These are phyloP conservation scores for Euphorbia tirucalli DNA, from an alignment of 345 rosid species.

Conservation along the genomic window DNA sequence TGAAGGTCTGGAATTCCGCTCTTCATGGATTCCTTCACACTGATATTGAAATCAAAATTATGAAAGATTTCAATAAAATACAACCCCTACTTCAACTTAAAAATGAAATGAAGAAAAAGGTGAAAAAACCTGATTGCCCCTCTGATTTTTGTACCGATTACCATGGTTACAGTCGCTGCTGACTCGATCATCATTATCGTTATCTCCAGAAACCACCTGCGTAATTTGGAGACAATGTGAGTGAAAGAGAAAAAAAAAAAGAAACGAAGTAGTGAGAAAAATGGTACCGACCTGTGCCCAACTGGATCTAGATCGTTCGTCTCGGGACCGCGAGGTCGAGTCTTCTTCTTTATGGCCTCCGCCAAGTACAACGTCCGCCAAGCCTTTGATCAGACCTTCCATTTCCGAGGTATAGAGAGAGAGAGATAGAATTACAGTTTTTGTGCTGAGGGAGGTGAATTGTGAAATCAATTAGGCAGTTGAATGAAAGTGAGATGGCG, in stretches of 20 bases:
- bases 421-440: no score
- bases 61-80: neutral
- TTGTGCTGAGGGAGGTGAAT: neutral
- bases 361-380: conserved; percentile 57
- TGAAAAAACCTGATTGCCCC: conserved; percentile 35
- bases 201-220: conserved; percentile 77
- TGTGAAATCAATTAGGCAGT: neutral
- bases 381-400: conserved; percentile 77
- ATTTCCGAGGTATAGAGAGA: conserved; percentile 20
- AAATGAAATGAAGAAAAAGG: neutral
- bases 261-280: neutral
- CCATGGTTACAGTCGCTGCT: conserved; percentile 8
- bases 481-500: conserved; percentile 22
- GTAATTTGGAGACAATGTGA: conserved; percentile 5
- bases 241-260: neutral
- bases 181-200: conserved; percentile 30
- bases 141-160: conserved; percentile 13
- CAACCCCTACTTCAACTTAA: neutral
- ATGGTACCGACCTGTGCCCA: conserved; percentile 59
- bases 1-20: conserved; percentile 36
- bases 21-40: conserved; percentile 22
- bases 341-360: conserved; percentile 29
- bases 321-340: conserved; percentile 21
- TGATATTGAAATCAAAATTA: conserved; percentile 20
- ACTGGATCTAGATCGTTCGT: conserved; percentile 64